These are phyloP conservation scores for Ilyonectria destructans DNA, from an alignment of 2,329 filamentous ascomycete genomes.

Conservation along the genomic window DNA sequence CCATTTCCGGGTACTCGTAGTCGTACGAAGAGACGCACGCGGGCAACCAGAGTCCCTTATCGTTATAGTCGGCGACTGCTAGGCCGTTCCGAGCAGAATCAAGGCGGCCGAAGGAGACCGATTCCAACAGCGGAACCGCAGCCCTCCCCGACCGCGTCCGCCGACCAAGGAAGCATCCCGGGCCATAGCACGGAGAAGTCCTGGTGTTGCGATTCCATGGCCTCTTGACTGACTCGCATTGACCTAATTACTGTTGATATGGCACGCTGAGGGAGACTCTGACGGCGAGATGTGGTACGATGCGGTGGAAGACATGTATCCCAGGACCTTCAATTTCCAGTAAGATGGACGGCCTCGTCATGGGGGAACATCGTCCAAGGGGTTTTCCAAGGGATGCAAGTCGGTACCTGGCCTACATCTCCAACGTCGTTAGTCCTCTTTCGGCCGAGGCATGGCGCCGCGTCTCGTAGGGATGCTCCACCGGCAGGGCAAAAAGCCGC, in stretches of 20 bases:
- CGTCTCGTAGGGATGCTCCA: conserved; percentile 14
- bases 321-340: conserved; percentile 1
- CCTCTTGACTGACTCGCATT: neutral
- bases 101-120: no score
- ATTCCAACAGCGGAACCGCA: neutral
- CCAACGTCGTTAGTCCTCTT: conserved; percentile 9
- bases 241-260: neutral
- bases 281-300: conserved; percentile 12
- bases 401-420: neutral
- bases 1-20: neutral
- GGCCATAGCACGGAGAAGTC: neutral
- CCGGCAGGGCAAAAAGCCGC: conserved; percentile 11
- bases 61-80: no score
- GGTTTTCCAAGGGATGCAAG: neutral
- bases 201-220: neutral
- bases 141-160: neutral
- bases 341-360: conserved; percentile 5
- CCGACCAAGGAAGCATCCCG: neutral
- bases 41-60: no score
- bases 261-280: conserved; percentile 1
- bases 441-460: conserved; percentile 10
- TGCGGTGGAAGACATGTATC: neutral
- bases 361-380: conserved; percentile 7
- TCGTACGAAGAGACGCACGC: no score
- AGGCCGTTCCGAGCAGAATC: no score